phyloP scores from a whole-genome alignment of 768 basidiomycete genomes.

The Rubroboletus satanas region DNA sequence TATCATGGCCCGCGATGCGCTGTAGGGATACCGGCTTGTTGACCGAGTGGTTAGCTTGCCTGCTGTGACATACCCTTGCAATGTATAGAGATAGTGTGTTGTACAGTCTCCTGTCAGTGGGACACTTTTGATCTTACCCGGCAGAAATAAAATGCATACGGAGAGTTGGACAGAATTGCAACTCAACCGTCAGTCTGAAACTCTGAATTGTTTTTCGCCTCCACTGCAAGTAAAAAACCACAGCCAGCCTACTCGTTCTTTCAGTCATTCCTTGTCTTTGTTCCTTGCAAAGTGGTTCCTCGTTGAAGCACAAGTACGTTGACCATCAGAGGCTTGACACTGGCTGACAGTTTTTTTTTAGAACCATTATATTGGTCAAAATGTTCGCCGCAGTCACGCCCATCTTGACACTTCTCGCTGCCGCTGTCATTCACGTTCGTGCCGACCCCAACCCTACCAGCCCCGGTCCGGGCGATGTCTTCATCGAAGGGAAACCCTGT shows the following conservation, averaged over 20 bases:
- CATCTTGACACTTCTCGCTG: slow-evolving; percentile 20
- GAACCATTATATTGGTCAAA: neutral
- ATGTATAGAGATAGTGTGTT: neutral
- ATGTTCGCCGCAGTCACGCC: slow-evolving; percentile 18
- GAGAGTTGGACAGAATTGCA: neutral
- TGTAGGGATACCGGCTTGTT: neutral
- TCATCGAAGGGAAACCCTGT: slow-evolving; percentile 56
- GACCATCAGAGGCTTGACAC: neutral
- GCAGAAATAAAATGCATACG: neutral
- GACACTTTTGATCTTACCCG: neutral
- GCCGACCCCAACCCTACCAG: slow-evolving; percentile 57
- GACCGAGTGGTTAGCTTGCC: neutral
- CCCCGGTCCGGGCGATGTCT: slow-evolving; percentile 58
- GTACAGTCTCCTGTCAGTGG: neutral
- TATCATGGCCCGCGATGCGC: neutral
- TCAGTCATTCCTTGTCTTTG: slow-evolving; percentile 10
- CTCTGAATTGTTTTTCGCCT: neutral
- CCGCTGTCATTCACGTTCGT: slow-evolving; percentile 34
- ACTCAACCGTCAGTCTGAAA: neutral
- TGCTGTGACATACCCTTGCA: neutral
- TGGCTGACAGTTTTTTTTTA: neutral
- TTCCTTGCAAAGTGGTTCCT: slow-evolving; percentile 5
- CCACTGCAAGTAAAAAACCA: neutral
- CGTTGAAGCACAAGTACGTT: neutral
- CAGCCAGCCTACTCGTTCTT: neutral